These are phyloP conservation scores for Fragaria ananassa DNA, from an alignment of 306 rosid genomes.

Conservation along the genomic window DNA sequence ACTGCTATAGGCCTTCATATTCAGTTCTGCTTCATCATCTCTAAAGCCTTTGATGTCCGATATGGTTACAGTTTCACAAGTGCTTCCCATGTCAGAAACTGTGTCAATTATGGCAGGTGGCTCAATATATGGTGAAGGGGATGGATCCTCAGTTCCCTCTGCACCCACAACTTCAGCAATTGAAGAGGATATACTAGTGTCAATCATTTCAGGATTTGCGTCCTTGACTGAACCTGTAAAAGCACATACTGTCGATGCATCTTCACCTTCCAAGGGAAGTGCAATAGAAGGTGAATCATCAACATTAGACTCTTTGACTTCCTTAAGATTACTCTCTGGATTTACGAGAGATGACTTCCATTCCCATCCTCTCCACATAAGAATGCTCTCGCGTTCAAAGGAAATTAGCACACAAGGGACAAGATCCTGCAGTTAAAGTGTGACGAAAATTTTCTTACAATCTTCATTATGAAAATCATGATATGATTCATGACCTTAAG, in stretches of 20 bases:
- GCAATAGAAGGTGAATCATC: conserved; percentile 19
- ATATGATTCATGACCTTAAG: conserved; percentile 1
- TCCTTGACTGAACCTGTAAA: conserved; percentile 15
- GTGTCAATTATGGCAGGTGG: conserved; percentile 24
- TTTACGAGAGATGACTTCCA: conserved; percentile 63
- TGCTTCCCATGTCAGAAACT: conserved; percentile 28
- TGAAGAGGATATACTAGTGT: conserved; percentile 22
- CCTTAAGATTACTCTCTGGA: conserved; percentile 26
- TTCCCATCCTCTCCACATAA: conserved; percentile 80
- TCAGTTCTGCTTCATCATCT: conserved; percentile 31
- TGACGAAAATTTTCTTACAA: not conserved
- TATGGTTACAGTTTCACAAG: conserved; percentile 26
- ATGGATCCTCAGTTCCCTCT: conserved; percentile 29
- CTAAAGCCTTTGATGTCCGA: conserved; percentile 23
- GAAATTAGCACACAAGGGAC: conserved; percentile 90
- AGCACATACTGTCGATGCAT: conserved; percentile 12
- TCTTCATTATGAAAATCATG: not conserved
- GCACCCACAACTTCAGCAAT: conserved; percentile 21
- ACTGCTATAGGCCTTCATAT: not conserved
- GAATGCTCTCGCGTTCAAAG: conserved; percentile 76
- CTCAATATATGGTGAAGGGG: conserved; percentile 20
- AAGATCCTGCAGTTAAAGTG: conserved; percentile 63
- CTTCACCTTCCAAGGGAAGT: conserved; percentile 28
- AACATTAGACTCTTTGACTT: conserved; percentile 27
- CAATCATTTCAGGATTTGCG: conserved; percentile 20